phyloP scores from a whole-genome alignment of 345 rosid genomes.

The Durio zibethinus region DNA sequence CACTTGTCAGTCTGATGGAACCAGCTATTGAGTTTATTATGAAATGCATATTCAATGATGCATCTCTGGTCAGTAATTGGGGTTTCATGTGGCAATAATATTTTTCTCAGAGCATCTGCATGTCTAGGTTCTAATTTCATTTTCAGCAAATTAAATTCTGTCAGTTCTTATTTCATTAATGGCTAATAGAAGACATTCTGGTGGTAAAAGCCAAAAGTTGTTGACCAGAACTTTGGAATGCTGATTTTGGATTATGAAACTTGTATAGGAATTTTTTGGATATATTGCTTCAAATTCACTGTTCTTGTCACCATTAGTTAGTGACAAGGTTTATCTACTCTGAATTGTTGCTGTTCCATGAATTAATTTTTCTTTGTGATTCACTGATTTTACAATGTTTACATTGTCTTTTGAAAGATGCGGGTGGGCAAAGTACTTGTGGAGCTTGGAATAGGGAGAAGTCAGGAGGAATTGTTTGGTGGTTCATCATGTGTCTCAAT shows the following conservation, averaged over 20 bases:
- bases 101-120: not conserved
- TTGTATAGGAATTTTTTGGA: conserved; percentile 5
- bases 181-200: not conserved
- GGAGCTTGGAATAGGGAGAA: conserved; percentile 65
- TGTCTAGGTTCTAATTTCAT: not conserved
- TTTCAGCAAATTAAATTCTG: conserved; percentile 1
- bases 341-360: not conserved
- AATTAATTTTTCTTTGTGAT: conserved; percentile 4
- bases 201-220: not conserved
- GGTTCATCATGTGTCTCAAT: conserved; percentile 52
- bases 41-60: conserved; percentile 60
- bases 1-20: conserved; percentile 68
- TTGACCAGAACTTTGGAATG: not conserved
- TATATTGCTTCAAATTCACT: not conserved
- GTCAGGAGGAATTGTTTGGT: conserved; percentile 38
- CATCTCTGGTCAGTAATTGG: conserved; percentile 57
- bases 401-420: conserved; percentile 37
- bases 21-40: conserved; percentile 71
- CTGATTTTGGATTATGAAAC: not conserved
- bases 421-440: conserved; percentile 43
- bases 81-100: conserved; percentile 7
- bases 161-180: not conserved
- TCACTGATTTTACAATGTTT: conserved; percentile 20
- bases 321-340: not conserved
- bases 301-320: not conserved